Evolutionary conservation across 1,284 basidiomycete genomes (phyloP), one percentile per base, ranked within the genome.

Genomic region (Ustilago cynodontis): DNA sequence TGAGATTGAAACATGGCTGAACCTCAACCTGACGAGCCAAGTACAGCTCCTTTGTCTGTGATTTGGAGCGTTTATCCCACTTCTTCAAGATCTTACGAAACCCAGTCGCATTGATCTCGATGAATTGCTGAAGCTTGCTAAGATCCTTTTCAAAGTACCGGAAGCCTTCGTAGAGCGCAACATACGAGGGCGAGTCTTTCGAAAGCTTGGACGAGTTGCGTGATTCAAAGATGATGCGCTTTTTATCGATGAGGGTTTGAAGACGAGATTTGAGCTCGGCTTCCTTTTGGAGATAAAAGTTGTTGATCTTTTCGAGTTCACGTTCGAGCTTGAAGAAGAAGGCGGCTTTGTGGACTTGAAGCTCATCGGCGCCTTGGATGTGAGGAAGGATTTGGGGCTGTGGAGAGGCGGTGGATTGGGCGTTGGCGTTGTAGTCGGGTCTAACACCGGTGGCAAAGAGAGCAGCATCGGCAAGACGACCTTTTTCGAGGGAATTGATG

Each of bases 321-420:
- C 97, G 90, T 87, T 98, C 96, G 1, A 99, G 90, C 85, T 96
- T 98, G 90, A 98, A 99, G 89, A 99, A 99, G 89, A 98, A 99
- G 1, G 95, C 94, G 22, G 96, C 94, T 84, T 96, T 94, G 88
- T 98, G 94, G 18, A 94, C 94, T 58, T 82, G 81, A 13, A 86
- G 79, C 63, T 86, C 84, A 33, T 82, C 82, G 9, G 78, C 76
- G 39, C 75, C 80, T 43, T 81, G 74, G 47, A 75, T 67, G 24
- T 68, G 59, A 9, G 77, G 69, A 1, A 83, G 70, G 35, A 84
- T 76, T 61, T 82, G 81, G 5, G 78, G 66, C 26, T 71, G 69
- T 20, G 70, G 64, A 29, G 74, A 66, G 37, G 61, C 53, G 52
- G 64, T 54, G 22, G 59, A 45, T 13, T 77, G 64, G 16, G 60